Percentiles rank a stretch among this genome's conserved stretches.
These are phyloP conservation scores for Penicillium oxalicum DNA, from an alignment of 2,329 filamentous ascomycete genomes.

Conservation along the genomic window DNA sequence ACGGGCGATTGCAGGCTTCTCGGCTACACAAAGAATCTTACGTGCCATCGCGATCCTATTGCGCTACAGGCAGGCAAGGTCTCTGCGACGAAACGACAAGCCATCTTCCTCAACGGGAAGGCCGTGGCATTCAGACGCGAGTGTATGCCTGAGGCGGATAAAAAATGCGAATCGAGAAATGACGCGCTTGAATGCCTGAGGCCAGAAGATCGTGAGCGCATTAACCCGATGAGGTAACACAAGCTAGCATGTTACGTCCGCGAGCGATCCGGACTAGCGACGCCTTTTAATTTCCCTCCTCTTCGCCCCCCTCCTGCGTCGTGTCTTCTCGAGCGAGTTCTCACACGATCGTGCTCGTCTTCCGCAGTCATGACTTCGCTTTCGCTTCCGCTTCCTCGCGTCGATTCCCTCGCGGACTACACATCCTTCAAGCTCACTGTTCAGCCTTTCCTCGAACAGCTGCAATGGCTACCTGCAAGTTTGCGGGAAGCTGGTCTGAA, in stretches of 20 bases:
- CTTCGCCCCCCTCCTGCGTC: constrained; percentile 1
- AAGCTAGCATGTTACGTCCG: constrained; percentile 8
- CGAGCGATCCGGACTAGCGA: background rate
- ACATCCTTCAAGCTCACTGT: constrained; percentile 70
- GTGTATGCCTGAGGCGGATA: constrained; percentile 3
- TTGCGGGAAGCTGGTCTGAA: constrained; percentile 56
- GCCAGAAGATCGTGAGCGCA: constrained; percentile 6
- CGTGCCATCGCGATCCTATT: constrained; percentile 32
- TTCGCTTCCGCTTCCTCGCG: constrained; percentile 53
- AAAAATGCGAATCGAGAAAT: background rate
- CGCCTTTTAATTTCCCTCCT: background rate
- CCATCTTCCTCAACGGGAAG: constrained; percentile 8
- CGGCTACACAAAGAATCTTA: constrained; percentile 68
- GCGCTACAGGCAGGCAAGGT: constrained; percentile 4
- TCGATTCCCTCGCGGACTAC: constrained; percentile 67
- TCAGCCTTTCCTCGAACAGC: constrained; percentile 64
- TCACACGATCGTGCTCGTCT: background rate
- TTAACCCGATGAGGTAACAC: constrained; percentile 16
- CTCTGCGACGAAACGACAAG: constrained; percentile 5
- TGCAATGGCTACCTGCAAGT: constrained; percentile 63
- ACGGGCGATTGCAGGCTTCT: constrained; percentile 93
- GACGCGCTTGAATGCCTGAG: constrained; percentile 10
- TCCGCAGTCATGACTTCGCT: constrained; percentile 52
- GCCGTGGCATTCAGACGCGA: constrained; percentile 18
- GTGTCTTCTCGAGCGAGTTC: constrained; percentile 6